A percentile compares a stretch with the other conserved stretches of the same genome.
These are phyloP conservation scores for Lepidium didymum DNA, from an alignment of 345 rosid species.

Conservation along the genomic window DNA sequence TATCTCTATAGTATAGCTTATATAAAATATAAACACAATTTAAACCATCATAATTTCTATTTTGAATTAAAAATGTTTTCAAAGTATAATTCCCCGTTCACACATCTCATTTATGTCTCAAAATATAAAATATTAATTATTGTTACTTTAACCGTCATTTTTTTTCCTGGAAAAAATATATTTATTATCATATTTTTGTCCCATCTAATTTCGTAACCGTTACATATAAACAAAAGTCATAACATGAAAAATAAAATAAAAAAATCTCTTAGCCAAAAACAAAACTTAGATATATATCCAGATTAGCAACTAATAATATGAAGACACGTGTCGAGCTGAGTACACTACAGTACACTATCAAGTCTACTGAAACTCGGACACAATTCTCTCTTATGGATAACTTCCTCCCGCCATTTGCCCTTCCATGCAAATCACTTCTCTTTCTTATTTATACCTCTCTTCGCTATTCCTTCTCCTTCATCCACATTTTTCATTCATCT, in stretches of 20 bases:
- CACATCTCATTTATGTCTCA: too few relatives aligned
- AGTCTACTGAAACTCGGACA: neutral
- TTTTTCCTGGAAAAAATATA: neutral
- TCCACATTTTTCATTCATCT: neutral
- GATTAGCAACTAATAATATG: neutral
- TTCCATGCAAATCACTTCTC: neutral
- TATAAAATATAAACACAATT: too few relatives aligned
- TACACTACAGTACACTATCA: neutral
- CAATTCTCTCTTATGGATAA: neutral
- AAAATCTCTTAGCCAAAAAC: neutral
- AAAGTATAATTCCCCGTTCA: too few relatives aligned
- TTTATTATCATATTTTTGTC: neutral
- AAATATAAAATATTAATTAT: too few relatives aligned
- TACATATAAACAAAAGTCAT: neutral
- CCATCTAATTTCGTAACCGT: neutral
- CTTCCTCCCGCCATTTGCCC: constrained; percentile 21
- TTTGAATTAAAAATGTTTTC: too few relatives aligned
- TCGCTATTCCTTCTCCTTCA: neutral
- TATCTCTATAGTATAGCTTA: too few relatives aligned
- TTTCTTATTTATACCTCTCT: neutral
- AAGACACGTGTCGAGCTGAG: neutral
- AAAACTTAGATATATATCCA: neutral
- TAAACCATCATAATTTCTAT: too few relatives aligned
- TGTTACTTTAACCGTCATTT: too few relatives aligned
- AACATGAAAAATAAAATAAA: neutral